Conservation (phyloP, 495 filamentous ascomycete species). For the Lasiosphaeriaceae sp. region DNA sequence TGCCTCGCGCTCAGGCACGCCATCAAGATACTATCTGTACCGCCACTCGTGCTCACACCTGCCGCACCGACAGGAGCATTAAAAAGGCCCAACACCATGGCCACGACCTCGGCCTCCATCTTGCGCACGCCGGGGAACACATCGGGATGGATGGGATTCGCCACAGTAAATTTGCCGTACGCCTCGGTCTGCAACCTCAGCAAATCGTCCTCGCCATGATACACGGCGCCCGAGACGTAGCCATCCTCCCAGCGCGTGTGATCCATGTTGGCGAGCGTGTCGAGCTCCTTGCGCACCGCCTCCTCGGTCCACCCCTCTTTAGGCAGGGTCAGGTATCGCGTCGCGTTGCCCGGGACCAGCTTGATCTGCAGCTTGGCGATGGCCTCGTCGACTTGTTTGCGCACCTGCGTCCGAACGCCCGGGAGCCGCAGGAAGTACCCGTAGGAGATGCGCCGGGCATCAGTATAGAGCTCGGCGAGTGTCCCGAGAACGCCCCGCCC, state of each 20-base stretch:
- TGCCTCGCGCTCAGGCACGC: slow-evolving; percentile 83
- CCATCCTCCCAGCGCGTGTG: slow-evolving; percentile 97
- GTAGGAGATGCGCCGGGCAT: slow-evolving; percentile 68
- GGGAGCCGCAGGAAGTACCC: slow-evolving; percentile 81
- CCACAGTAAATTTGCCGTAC: slow-evolving; percentile 86
- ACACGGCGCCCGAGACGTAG: slow-evolving; percentile 89
- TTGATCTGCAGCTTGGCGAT: slow-evolving; percentile 74
- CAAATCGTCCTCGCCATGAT: slow-evolving; percentile 86
- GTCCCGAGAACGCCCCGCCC: slow-evolving; percentile 86
- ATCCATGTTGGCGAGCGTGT: slow-evolving; percentile 75
- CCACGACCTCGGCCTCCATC: slow-evolving; percentile 98
- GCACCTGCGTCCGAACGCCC: slow-evolving; percentile 76
- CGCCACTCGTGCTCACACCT: slow-evolving; percentile 87
- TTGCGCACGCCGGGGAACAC: slow-evolving; percentile 97
- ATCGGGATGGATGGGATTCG: slow-evolving; percentile 99
- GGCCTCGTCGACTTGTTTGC: slow-evolving; percentile 73
- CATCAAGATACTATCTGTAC: slow-evolving; percentile 95
- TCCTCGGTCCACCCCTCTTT: slow-evolving; percentile 82
- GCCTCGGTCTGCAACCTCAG: slow-evolving; percentile 85
- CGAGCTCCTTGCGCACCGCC: slow-evolving; percentile 74
- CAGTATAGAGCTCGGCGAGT: slow-evolving; percentile 64
- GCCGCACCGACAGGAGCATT: slow-evolving; percentile 80
- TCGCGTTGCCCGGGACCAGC: slow-evolving; percentile 71
- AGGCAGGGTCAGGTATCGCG: slow-evolving; percentile 71
- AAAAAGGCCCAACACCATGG: slow-evolving; percentile 91